Evolutionary conservation across 2,329 filamentous ascomycete genomes (phyloP).

Genomic region (Nectriaceae sp.): DNA sequence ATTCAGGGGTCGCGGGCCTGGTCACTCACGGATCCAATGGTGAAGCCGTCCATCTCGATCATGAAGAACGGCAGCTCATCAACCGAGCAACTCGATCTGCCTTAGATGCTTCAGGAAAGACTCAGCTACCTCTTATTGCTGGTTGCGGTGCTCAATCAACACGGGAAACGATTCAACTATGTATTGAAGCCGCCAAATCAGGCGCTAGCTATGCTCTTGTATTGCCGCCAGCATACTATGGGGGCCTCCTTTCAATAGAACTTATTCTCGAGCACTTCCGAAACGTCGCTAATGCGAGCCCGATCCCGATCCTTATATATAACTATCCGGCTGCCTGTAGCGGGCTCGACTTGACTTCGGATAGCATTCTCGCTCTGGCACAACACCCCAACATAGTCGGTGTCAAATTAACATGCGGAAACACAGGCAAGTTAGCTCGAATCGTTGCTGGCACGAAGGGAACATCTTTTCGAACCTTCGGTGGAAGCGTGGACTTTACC

Average conservation of each 20-base stretch:
- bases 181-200: conserved; percentile 61
- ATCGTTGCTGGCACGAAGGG: conserved; percentile 46
- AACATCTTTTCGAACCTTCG: conserved; percentile 65
- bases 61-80: conserved; percentile 63
- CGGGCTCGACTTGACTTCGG: conserved; percentile 60
- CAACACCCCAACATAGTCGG: conserved; percentile 60
- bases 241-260: conserved; percentile 57
- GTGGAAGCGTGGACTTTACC: conserved; percentile 74
- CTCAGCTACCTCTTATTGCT: conserved; percentile 64
- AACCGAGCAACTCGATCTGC: conserved; percentile 63
- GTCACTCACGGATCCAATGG: conserved; percentile 74
- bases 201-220: conserved; percentile 70
- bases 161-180: conserved; percentile 66
- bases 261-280: conserved; percentile 64
- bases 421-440: conserved; percentile 60
- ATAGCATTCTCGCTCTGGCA: conserved; percentile 55
- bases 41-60: conserved; percentile 70
- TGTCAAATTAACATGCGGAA: conserved; percentile 65
- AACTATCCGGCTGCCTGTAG: conserved; percentile 62
- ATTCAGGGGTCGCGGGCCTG: conserved; percentile 65
- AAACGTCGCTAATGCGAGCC: conserved; percentile 58
- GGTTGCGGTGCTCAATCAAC: conserved; percentile 70
- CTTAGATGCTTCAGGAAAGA: conserved; percentile 57
- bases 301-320: conserved; percentile 63
- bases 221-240: conserved; percentile 70